A percentile compares a stretch with the other conserved stretches of the same genome.
These are phyloP conservation scores for Pseudevernia furfuracea DNA, from an alignment of 495 filamentous ascomycete genomes.

Conservation along the genomic window DNA sequence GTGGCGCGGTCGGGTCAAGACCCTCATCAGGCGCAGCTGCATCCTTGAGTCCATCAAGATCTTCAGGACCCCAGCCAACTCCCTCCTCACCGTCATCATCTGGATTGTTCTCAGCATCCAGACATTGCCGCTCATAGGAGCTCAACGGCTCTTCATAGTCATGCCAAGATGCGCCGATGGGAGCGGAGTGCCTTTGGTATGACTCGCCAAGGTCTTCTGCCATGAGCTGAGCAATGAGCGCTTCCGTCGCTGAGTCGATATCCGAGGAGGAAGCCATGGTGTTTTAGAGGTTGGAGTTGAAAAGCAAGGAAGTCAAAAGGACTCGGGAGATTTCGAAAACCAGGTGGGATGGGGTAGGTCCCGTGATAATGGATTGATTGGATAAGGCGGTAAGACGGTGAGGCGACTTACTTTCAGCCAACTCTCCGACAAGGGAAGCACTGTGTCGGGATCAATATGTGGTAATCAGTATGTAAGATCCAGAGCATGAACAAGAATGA, in stretches of 20 bases:
- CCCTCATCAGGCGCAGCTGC: not conserved
- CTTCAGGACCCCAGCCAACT: not conserved
- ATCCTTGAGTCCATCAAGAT: not conserved
- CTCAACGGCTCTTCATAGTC: constrained; percentile 17
- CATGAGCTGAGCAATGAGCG: constrained; percentile 17
- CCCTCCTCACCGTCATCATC: not conserved
- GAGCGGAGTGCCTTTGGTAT: not conserved
- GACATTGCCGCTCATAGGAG: constrained; percentile 10
- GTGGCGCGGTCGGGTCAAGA: not conserved
- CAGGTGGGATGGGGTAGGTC: not conserved
- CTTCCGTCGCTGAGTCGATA: constrained; percentile 16
- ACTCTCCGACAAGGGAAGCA: not conserved
- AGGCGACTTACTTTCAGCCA: not conserved
- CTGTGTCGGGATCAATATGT: not conserved
- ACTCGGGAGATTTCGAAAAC: not conserved
- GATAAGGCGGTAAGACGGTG: not conserved
- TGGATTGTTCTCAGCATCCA: constrained; percentile 1
- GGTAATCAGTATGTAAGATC: not conserved
- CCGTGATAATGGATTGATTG: not conserved
- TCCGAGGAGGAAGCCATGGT: constrained; percentile 3
- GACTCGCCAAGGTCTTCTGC: constrained; percentile 11
- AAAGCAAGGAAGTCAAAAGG: not conserved
- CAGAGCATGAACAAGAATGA: not conserved
- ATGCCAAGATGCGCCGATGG: constrained; percentile 9
- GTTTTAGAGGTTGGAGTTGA: not conserved